Percentiles rank a stretch among this genome's conserved stretches.
These are phyloP conservation scores for Fusarium sambucinum DNA, from an alignment of 2,329 filamentous ascomycete genomes.

Conservation along the genomic window DNA sequence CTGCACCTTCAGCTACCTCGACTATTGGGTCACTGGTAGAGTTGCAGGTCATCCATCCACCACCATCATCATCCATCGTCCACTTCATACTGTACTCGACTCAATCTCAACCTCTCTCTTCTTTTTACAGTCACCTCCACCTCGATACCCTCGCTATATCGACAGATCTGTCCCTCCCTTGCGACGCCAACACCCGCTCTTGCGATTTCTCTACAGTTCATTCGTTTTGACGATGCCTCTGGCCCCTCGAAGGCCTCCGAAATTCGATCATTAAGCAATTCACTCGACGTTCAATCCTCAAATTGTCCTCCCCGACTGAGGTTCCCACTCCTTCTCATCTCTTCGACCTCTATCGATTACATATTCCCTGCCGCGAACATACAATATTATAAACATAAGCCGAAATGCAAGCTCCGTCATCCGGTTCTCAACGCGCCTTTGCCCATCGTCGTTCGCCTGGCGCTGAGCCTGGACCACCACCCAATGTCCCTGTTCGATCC, in stretches of 20 bases:
- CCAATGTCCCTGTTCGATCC: constrained; percentile 66
- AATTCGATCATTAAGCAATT: constrained; percentile 42
- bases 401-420: constrained; percentile 43
- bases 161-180: constrained; percentile 8
- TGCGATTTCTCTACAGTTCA: constrained; percentile 31
- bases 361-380: constrained; percentile 16
- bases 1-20: constrained; percentile 17
- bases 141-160: constrained; percentile 22
- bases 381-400: constrained; percentile 15
- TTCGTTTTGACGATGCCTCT: constrained; percentile 47
- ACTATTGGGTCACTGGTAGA: constrained; percentile 27
- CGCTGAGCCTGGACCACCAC: constrained; percentile 69
- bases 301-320: constrained; percentile 6
- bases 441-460: constrained; percentile 74
- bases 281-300: constrained; percentile 23
- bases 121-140: constrained; percentile 8
- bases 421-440: constrained; percentile 61
- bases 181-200: constrained; percentile 22
- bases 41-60: constrained; percentile 22
- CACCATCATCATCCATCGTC: constrained; percentile 26
- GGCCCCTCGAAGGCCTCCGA: constrained; percentile 45
- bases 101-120: constrained; percentile 5
- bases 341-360: neutral
- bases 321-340: constrained; percentile 7
- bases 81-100: neutral